Conservation (phyloP, 345 rosid species). For the Populus euphratica region DNA sequence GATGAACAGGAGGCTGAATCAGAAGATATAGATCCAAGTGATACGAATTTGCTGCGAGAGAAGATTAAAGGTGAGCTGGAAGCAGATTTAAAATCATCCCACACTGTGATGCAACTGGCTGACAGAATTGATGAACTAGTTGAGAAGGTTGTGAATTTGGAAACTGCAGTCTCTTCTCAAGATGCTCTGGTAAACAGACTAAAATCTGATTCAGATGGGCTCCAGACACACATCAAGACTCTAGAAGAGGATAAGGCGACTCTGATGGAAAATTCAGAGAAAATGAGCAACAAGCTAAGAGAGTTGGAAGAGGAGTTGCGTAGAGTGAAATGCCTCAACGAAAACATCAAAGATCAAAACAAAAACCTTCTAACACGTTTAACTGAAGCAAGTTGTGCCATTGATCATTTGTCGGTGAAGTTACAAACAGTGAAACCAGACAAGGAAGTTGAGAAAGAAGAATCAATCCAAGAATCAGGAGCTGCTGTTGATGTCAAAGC, state of each 20-base stretch:
- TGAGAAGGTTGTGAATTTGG: constrained; percentile 60
- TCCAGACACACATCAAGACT: constrained; percentile 44
- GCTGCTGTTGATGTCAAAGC: constrained; percentile 12
- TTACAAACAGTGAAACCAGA: constrained; percentile 51
- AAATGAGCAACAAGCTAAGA: constrained; percentile 38
- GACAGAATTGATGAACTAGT: constrained; percentile 76
- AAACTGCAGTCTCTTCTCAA: constrained; percentile 58
- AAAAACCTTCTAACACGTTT: constrained; percentile 45
- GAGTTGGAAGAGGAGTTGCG: constrained; percentile 58
- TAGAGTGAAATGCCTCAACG: constrained; percentile 46
- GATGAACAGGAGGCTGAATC: constrained; percentile 17
- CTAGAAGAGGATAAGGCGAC: constrained; percentile 62
- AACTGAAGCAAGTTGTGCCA: constrained; percentile 42
- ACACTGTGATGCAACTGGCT: constrained; percentile 51
- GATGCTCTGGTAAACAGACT: constrained; percentile 51
- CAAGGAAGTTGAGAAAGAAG: constrained; percentile 40
- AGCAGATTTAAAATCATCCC: constrained; percentile 21
- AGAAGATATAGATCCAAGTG: not conserved
- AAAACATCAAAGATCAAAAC: constrained; percentile 43
- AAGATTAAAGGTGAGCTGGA: constrained; percentile 34
- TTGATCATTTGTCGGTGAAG: constrained; percentile 49
- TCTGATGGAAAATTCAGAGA: constrained; percentile 38
- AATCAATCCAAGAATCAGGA: constrained; percentile 21
- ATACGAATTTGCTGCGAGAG: constrained; percentile 29
- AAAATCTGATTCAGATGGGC: constrained; percentile 53